phyloP scores from a whole-genome alignment of 2,329 filamentous ascomycete genomes.

The Aspergillus carbonarius region DNA sequence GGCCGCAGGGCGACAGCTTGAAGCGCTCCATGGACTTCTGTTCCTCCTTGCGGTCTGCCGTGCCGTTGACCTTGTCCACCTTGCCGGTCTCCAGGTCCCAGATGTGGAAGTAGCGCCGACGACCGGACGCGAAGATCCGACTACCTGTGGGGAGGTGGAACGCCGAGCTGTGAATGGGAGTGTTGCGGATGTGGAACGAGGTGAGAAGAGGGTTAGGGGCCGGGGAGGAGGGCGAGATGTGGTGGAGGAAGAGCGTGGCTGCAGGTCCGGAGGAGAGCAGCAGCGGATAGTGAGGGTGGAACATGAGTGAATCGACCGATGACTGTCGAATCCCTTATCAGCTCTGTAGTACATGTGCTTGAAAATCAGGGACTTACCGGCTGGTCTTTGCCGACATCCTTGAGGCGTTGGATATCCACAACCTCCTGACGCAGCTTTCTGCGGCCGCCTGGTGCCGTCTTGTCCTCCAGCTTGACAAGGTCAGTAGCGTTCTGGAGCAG shows the following conservation, averaged over 20 bases:
- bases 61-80: constrained; percentile 78
- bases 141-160: constrained; percentile 73
- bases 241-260: constrained; percentile 83
- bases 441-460: constrained; percentile 52
- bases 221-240: constrained; percentile 74
- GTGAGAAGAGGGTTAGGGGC: constrained; percentile 87
- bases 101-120: constrained; percentile 86
- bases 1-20: constrained; percentile 80
- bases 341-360: neutral
- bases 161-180: constrained; percentile 78
- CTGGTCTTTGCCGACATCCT: constrained; percentile 78
- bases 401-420: constrained; percentile 83
- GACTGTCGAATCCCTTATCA: constrained; percentile 44
- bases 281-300: constrained; percentile 86
- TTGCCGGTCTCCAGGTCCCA: constrained; percentile 84
- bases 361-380: constrained; percentile 48
- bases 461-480: constrained; percentile 56
- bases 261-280: constrained; percentile 86
- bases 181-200: constrained; percentile 79
- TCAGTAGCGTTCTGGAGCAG: constrained; percentile 74
- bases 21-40: constrained; percentile 91
- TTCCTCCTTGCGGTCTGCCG: constrained; percentile 68
- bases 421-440: constrained; percentile 80
- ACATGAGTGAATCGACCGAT: constrained; percentile 77
- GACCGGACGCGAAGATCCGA: constrained; percentile 83